These are phyloP conservation scores for Aspergillus sp. DNA, from an alignment of 2,329 filamentous ascomycete genomes.

Conservation along the genomic window DNA sequence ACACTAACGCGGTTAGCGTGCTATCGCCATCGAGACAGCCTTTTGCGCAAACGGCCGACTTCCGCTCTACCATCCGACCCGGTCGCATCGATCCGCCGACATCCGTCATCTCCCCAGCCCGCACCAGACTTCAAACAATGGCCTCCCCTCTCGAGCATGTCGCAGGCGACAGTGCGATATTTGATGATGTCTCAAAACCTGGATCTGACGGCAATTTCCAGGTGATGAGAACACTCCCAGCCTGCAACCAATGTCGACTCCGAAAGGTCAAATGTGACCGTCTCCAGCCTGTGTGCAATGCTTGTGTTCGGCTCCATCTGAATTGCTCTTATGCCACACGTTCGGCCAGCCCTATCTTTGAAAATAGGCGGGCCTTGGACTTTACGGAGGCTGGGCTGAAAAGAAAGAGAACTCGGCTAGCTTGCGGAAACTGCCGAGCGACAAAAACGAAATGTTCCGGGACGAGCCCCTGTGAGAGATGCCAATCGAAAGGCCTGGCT, in stretches of 20 bases:
- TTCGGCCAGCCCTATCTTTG: background rate
- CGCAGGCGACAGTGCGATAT: background rate
- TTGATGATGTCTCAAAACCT: background rate
- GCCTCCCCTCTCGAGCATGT: background rate
- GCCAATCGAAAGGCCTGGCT: background rate
- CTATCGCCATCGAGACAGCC: background rate
- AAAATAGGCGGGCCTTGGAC: background rate
- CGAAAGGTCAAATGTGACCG: conserved; percentile 10
- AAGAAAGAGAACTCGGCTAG: background rate
- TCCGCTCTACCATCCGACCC: background rate
- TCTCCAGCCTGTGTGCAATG: background rate
- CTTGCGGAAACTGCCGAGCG: conserved; percentile 1
- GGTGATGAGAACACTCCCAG: background rate
- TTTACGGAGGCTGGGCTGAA: background rate
- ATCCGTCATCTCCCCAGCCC: background rate
- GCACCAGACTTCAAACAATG: background rate
- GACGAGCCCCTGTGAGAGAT: conserved; percentile 6
- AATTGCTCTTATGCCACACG: background rate
- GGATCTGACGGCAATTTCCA: too few species aligned
- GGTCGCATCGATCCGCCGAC: background rate
- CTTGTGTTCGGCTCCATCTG: background rate
- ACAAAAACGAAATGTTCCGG: conserved; percentile 1
- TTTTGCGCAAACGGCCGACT: background rate
- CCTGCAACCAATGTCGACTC: background rate
- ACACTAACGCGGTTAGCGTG: background rate